A percentile compares a stretch with the other conserved stretches of the same genome.
Conservation (phyloP, 495 filamentous ascomycete genomes). For the Lineolata rhizophorae region DNA sequence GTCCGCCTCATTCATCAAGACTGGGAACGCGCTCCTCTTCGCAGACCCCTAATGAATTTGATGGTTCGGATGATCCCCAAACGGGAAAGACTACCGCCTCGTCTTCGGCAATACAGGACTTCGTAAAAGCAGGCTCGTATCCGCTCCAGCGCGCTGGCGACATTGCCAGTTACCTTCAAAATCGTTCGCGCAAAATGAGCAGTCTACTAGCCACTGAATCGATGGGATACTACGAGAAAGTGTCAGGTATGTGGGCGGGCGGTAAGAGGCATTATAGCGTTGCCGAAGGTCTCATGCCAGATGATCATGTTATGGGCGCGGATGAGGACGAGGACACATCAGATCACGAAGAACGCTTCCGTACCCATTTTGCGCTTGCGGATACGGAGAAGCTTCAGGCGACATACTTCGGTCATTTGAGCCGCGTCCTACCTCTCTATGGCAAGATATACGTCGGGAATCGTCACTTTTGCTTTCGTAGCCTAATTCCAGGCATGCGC, state of each 20-base stretch:
- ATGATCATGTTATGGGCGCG: constrained; percentile 37
- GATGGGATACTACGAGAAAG: constrained; percentile 93
- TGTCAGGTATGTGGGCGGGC: constrained; percentile 93
- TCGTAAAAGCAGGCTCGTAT: constrained; percentile 53
- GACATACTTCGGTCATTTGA: constrained; percentile 71
- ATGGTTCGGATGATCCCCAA: too few relatives aligned
- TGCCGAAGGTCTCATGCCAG: constrained; percentile 39
- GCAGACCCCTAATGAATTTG: background rate
- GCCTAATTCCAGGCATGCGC: constrained; percentile 67
- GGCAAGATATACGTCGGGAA: constrained; percentile 93
- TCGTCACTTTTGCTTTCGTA: constrained; percentile 83
- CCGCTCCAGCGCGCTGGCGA: constrained; percentile 72
- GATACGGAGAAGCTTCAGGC: constrained; percentile 70
- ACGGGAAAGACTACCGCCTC: constrained; percentile 15
- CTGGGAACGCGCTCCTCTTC: too few relatives aligned
- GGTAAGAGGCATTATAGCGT: constrained; percentile 76
- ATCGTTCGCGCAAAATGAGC: constrained; percentile 59
- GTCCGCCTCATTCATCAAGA: too few relatives aligned
- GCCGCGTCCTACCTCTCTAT: constrained; percentile 78
- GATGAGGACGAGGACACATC: constrained; percentile 38
- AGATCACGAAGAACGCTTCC: constrained; percentile 56
- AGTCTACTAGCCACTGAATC: constrained; percentile 74
- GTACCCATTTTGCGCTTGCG: constrained; percentile 74
- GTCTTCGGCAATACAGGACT: constrained; percentile 41
- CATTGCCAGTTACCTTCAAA: constrained; percentile 65